Percentiles rank a stretch among this genome's conserved stretches.
Evolutionary conservation across 164 flowering plant species (phyloP).

Genomic region (Tinospora cordifolia): DNA sequence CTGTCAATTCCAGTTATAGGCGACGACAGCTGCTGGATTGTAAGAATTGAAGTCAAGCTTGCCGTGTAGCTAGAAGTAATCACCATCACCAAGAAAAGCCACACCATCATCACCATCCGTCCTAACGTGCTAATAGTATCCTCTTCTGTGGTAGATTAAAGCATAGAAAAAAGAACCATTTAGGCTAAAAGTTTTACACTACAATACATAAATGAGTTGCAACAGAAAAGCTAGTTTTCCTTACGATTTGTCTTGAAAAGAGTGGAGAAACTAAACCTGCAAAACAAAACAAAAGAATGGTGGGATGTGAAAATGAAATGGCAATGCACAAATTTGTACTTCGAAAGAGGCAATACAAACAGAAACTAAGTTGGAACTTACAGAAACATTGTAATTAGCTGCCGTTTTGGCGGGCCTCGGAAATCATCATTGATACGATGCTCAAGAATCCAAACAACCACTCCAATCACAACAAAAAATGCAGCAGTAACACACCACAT

Average conservation of each 20-base stretch:
- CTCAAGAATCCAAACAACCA: conserved; percentile 80
- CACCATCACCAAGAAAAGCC: conserved; percentile 75
- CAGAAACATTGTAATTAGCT: conserved; percentile 56
- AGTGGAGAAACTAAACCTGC: conserved; percentile 92
- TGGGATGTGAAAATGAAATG: neutral
- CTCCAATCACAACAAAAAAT: conserved; percentile 53
- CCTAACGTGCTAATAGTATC: conserved; percentile 52
- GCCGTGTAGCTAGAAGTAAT: conserved; percentile 77
- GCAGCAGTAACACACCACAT: conserved; percentile 70
- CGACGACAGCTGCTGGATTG: conserved; percentile 67
- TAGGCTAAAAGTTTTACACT: neutral
- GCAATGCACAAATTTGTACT: neutral
- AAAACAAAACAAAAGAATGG: conserved; percentile 15
- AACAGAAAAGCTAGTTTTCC: conserved; percentile 16
- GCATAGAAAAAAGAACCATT: neutral
- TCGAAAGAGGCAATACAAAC: neutral
- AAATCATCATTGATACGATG: conserved; percentile 69
- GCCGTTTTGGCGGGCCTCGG: conserved; percentile 68
- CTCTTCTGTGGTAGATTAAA: conserved; percentile 47
- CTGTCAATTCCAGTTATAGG: conserved; percentile 65
- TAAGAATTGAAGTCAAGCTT: conserved; percentile 76
- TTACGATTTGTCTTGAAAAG: conserved; percentile 65
- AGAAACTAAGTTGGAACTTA: conserved; percentile 24
- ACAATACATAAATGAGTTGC: neutral
- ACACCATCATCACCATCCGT: conserved; percentile 64